Evolutionary conservation across 2,329 filamentous ascomycete species (phyloP), one percentile per base, ranked within the genome.

Genomic region (Dactylonectria estremocensis): DNA sequence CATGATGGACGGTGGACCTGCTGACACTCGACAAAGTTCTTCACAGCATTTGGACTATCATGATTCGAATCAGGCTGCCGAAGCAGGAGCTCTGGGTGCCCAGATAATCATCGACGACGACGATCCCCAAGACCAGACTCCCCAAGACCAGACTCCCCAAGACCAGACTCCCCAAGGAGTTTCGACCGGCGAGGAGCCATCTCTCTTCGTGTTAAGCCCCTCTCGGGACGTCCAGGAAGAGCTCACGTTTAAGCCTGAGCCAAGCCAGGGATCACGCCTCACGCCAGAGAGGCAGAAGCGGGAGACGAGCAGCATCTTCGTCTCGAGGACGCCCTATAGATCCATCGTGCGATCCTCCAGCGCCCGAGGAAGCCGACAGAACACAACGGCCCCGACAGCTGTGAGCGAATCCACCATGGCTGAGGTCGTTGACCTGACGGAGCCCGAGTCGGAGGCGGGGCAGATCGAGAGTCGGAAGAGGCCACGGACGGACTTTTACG

Each of bases 301-400:
- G 3, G 66, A 59, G n/a, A 69, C 74, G 28, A 73, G 70, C 56
- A 49, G 28, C 35, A 35, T 75, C 10, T 74, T 75, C n/a, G 14
- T 35, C 1, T 71, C 61, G 31, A 61, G 72, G 7, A 72, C 72
- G 1, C 43, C 54, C 6, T 69, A 68, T 18, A 14, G 10, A 37
- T n/a, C 16, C n/a, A 49, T 71, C 1, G 59, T 68, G 14, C 53
- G 9, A 6, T 31, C 33, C 2, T 46, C 33, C 11, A 61, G n/a
- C 22, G 20, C 43, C 56, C 18, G 13, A 40, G 28, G 43, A 18
- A 16, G 61, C 31, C 28, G 14, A 14, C 43, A 16, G 5, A 11
- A 8, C 40, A 64, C 55, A 4, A 46, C 6, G 4, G 14, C n/a
- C 35, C 49, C 14, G 5, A 58, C 66, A 0, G 53, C 50, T 14